Base-by-base conservation (phyloP, 768 basidiomycete genomes). In the Neoboletus subvelutipes region DNA sequence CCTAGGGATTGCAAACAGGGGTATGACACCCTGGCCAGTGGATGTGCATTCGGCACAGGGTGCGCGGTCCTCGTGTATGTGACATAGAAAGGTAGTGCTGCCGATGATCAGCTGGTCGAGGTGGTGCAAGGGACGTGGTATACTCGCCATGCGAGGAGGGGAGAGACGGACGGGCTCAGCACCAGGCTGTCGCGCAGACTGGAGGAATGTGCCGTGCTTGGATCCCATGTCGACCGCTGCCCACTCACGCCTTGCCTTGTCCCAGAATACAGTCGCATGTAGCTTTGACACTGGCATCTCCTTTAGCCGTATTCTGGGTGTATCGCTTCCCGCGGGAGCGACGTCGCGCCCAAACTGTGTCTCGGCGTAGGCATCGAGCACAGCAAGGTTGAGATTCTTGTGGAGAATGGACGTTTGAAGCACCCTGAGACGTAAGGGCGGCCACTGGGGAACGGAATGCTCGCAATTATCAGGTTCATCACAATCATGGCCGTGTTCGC, bases 251-350 rank as follows among this genome's bases (percentile, higher is more conserved):
- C 81, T 77, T 29, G 70, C 69, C 34, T 74, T 73, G 67, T 91
- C 85, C 86, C 85, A 91, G 66, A 82, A 93, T 1, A 81, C 75
- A 3, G 85, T 88, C 10, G 89, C 86, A 65, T 94, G 92, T 52
- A 87, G 61, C 71, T 92, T 93, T 3, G 88, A 91, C 12, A 92
- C 89, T 58, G 82, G 80, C 85, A 94, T 87, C 73, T 93, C 90
- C 71, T 88, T 90, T 36, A 94, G 73, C 45, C 92, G 83, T 52
- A 94, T 76, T 29, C 85, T 79, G 12, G 89, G 87, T 5, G 72
- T 83, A 12, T 74, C 72, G 26, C 76, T 78, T 12, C 82, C 84
- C 39, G 74, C 58, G 2, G 79, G 72, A 1, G 83, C 76, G 41
- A 78, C 69, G 68, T 94, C 92, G 36, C 92, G 79, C 17, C 92